Percentiles rank a stretch among this genome's conserved stretches.
phyloP scores from a whole-genome alignment of 1,284 basidiomycete species.

The Ceratobasidium sp. region DNA sequence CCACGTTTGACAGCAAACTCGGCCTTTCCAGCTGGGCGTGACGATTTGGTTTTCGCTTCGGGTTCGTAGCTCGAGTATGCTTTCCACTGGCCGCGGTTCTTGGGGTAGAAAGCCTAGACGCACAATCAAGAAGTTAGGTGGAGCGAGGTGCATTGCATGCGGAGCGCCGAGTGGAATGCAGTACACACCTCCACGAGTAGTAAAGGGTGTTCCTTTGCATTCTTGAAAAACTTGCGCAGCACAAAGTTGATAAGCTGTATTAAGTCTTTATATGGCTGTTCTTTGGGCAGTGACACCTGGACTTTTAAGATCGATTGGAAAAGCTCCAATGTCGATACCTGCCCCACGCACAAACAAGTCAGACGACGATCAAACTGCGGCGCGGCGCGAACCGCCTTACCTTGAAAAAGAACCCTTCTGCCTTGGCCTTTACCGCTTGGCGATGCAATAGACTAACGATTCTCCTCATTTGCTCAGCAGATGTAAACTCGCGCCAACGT shows the following conservation, averaged over 20 bases:
- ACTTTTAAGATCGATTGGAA: slow-evolving; percentile 87
- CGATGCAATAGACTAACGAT: slow-evolving; percentile 89
- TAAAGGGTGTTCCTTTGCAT: slow-evolving; percentile 82
- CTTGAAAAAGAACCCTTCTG: slow-evolving; percentile 93
- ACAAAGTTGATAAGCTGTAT: slow-evolving; percentile 85
- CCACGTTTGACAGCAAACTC: slow-evolving; percentile 90
- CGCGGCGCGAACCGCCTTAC: slow-evolving; percentile 61
- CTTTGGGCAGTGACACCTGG: slow-evolving; percentile 78
- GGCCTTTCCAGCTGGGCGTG: slow-evolving; percentile 51
- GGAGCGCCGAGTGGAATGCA: slow-evolving; percentile 22
- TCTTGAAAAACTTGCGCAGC: slow-evolving; percentile 92
- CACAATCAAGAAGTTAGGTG: neutral
- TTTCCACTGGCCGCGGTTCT: slow-evolving; percentile 89
- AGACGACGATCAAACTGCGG: neutral
- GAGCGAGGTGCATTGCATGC: slow-evolving; percentile 5
- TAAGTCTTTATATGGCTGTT: slow-evolving; percentile 86
- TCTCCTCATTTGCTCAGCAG: slow-evolving; percentile 85
- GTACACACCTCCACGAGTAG: slow-evolving; percentile 80
- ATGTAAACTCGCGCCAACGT: slow-evolving; percentile 84
- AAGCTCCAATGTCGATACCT: slow-evolving; percentile 88
- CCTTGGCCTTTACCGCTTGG: slow-evolving; percentile 88
- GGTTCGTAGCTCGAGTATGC: slow-evolving; percentile 83
- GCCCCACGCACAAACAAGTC: slow-evolving; percentile 44
- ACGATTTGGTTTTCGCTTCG: slow-evolving; percentile 57
- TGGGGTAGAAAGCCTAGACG: slow-evolving; percentile 85